phyloP scores from a whole-genome alignment of 2,329 filamentous ascomycete genomes.

The Alternaria dauci region DNA sequence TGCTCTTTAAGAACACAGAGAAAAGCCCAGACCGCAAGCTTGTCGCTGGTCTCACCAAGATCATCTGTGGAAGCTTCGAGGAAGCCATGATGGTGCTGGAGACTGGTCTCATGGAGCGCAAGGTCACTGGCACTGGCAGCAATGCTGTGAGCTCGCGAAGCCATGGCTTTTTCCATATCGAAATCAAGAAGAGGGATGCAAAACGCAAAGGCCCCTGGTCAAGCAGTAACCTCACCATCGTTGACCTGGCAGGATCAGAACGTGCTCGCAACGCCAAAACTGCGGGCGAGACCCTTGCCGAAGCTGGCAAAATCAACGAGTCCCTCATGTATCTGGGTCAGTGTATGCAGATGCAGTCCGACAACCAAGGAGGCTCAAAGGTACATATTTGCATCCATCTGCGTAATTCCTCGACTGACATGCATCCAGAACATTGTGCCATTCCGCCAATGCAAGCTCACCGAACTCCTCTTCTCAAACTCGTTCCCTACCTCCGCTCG shows the following conservation, averaged over 20 bases:
- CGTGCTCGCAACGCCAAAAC: conserved; percentile 93
- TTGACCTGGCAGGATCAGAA: conserved; percentile 94
- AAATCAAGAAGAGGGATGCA: conserved; percentile 82
- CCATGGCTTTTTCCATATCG: conserved; percentile 95
- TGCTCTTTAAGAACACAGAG: conserved; percentile 94
- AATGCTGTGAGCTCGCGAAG: conserved; percentile 93
- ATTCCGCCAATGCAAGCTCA: conserved; percentile 66
- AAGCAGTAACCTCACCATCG: conserved; percentile 82
- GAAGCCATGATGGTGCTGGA: conserved; percentile 92
- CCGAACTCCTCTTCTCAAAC: conserved; percentile 62
- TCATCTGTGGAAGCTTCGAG: conserved; percentile 81
- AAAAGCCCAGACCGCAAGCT: conserved; percentile 89
- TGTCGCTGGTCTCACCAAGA: conserved; percentile 88
- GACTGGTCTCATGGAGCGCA: conserved; percentile 83
- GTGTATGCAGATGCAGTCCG: conserved; percentile 93
- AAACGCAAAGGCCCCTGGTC: conserved; percentile 71
- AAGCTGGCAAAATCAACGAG: conserved; percentile 98
- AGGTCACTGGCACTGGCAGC: conserved; percentile 88
- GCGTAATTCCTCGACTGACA: conserved; percentile 21
- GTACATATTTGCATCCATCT: conserved; percentile 54
- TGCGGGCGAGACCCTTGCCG: conserved; percentile 86
- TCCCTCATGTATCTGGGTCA: conserved; percentile 98
- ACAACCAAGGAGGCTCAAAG: conserved; percentile 76
- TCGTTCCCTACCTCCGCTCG: conserved; percentile 58
- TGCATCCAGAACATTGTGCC: conserved; percentile 69